Evolutionary conservation across 345 rosid genomes (phyloP).

Genomic region (Linum trigynum): DNA sequence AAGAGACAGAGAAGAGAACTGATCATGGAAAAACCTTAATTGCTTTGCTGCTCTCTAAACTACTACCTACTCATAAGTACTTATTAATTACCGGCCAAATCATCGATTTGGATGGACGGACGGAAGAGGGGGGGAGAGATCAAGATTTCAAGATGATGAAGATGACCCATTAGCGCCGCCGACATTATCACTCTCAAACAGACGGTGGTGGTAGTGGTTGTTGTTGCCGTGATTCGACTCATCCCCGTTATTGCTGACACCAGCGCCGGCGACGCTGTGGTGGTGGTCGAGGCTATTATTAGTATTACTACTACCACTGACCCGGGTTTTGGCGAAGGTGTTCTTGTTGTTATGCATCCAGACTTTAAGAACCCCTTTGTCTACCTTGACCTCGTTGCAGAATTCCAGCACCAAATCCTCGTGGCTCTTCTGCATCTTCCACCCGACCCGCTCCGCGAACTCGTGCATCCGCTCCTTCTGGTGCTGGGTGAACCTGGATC

Average conservation of each 20-base stretch:
- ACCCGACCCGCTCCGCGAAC: constrained; percentile 67
- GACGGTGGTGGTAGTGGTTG: constrained; percentile 19
- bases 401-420: constrained; percentile 53
- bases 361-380: constrained; percentile 61
- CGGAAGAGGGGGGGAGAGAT: too few relatives aligned
- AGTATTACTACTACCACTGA: constrained; percentile 9
- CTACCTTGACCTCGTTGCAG: constrained; percentile 65
- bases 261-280: constrained; percentile 3
- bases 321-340: constrained; percentile 32
- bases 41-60: neutral
- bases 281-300: neutral
- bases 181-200: constrained; percentile 20
- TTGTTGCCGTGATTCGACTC: constrained; percentile 6
- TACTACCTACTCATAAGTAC: neutral
- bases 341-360: constrained; percentile 98
- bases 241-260: constrained; percentile 3
- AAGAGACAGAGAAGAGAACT: neutral
- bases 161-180: constrained; percentile 34
- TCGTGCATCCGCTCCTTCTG: constrained; percentile 66
- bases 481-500: constrained; percentile 56
- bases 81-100: neutral
- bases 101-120: neutral
- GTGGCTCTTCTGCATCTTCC: constrained; percentile 80
- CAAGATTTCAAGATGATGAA: constrained; percentile 33
- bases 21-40: neutral